Base-by-base conservation (phyloP, 345 rosid genomes). In the Rubroshorea leprosula region DNA sequence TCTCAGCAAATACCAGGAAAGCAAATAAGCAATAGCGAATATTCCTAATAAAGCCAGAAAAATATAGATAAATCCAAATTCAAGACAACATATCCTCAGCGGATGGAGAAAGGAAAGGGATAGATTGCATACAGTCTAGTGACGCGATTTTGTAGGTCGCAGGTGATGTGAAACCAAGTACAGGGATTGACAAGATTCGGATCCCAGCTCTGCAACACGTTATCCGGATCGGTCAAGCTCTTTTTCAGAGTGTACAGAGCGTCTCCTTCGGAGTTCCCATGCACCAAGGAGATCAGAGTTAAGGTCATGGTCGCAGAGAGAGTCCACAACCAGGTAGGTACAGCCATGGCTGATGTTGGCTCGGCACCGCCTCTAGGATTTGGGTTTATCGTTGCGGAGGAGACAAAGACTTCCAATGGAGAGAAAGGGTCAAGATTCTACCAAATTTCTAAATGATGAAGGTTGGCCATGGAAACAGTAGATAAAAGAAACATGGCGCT, bases 161-260 rank as follows among this genome's bases (percentile, higher is more conserved):
- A 92, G 58, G 95, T 86, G 81, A 89, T 72, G 68, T 92, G 98
- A 68, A 92, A 92, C 98, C 98, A 92, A 35, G 98, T 92, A 63
- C 98, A 92, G 0, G 98, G 97, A 61, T 77, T 92, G 38, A 92
- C 98, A 17, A 92, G 89, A 49, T 84, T 92, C 11, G 98, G 98
- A 86, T 92, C 98, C 98, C 98, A 92, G 80, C 98, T 92, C 75
- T 92, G 97, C 57, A 92, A 87, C 7, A 83, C 95, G 79, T 77
- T 82, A 68, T 86, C 86, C 10, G 89, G 96, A 68, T 92, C 96
- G 22, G 81, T 68, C 29, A 92, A 66, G 79, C 93, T 83, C 67
- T 69, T 70, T 21, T 93, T 73, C 25, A 89, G 81, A 0, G 83
- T 69, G 74, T 77, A 84, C 6, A 92, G 84, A 35, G 98, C 95